A percentile compares a stretch with the other conserved stretches of the same genome.
Evolutionary conservation across 352 stramenopile genomes (phyloP).

Genomic region (Peronospora farinosa): DNA sequence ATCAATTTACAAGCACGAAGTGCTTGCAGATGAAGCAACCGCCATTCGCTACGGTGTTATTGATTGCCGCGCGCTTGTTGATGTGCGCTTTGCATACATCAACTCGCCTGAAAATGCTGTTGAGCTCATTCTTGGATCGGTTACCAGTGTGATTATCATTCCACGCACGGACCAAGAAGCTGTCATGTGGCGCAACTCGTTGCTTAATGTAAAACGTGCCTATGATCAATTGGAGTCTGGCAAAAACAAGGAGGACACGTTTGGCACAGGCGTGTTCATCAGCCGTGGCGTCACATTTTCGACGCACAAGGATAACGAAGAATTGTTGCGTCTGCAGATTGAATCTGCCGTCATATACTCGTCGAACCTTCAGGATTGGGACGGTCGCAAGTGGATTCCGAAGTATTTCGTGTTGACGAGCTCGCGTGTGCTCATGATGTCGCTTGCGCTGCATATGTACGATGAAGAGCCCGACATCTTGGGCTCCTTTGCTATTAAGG

Average conservation of each 20-base stretch:
- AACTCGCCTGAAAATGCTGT: slow-evolving; percentile 84
- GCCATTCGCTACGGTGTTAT: slow-evolving; percentile 85
- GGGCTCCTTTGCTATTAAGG: slow-evolving; percentile 71
- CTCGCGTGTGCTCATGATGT: slow-evolving; percentile 73
- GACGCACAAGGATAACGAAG: slow-evolving; percentile 79
- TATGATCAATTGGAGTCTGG: slow-evolving; percentile 70
- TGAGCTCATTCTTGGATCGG: slow-evolving; percentile 66
- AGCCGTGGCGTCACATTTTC: slow-evolving; percentile 82
- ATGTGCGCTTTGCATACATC: slow-evolving; percentile 79
- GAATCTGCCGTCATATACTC: slow-evolving; percentile 76
- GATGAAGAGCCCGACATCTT: slow-evolving; percentile 84
- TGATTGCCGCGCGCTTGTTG: slow-evolving; percentile 72
- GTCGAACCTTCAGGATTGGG: slow-evolving; percentile 81
- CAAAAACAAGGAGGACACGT: slow-evolving; percentile 69
- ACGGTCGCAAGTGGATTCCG: slow-evolving; percentile 81
- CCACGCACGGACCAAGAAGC: slow-evolving; percentile 75
- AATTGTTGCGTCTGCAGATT: slow-evolving; percentile 76
- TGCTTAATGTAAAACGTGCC: slow-evolving; percentile 78
- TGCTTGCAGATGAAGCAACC: slow-evolving; percentile 64
- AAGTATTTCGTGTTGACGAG: slow-evolving; percentile 86
- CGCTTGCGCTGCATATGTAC: slow-evolving; percentile 78
- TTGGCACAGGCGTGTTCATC: slow-evolving; percentile 75
- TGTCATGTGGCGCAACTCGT: slow-evolving; percentile 77
- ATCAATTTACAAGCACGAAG: slow-evolving; percentile 87
- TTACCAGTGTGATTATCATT: slow-evolving; percentile 80